phyloP scores from a whole-genome alignment of 2,329 filamentous ascomycete species.

The Fusarium sacchari region DNA sequence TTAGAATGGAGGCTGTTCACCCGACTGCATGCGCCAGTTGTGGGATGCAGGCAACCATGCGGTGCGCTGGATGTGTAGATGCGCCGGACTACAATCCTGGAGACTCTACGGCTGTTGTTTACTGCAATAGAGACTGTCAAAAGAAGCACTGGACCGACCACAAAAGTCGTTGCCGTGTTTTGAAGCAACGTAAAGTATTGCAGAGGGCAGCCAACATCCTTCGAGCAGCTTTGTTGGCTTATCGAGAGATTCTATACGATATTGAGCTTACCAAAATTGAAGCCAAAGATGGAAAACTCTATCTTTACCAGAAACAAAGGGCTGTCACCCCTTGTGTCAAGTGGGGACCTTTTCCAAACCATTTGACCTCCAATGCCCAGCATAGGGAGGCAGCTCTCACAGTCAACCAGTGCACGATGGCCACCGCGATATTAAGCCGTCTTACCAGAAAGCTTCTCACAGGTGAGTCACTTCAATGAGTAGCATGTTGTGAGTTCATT shows the following conservation, averaged over 20 bases:
- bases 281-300: background rate
- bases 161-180: background rate
- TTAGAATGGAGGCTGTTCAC: background rate
- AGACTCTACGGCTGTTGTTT: background rate
- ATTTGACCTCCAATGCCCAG: background rate
- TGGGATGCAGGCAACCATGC: background rate
- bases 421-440: background rate
- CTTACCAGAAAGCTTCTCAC: background rate
- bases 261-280: background rate
- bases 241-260: background rate
- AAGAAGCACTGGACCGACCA: background rate
- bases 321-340: background rate
- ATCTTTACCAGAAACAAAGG: background rate
- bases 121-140: background rate
- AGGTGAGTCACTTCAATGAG: background rate
- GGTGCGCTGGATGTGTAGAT: background rate
- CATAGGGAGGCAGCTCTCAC: background rate
- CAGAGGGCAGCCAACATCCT: background rate
- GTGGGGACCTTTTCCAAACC: background rate
- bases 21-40: background rate
- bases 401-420: background rate
- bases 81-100: background rate
- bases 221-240: background rate
- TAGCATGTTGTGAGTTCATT: fast-evolving
- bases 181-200: background rate